Evolutionary conservation across 2,329 filamentous ascomycete genomes (phyloP).

Genomic region (Dactylellina sp.): DNA sequence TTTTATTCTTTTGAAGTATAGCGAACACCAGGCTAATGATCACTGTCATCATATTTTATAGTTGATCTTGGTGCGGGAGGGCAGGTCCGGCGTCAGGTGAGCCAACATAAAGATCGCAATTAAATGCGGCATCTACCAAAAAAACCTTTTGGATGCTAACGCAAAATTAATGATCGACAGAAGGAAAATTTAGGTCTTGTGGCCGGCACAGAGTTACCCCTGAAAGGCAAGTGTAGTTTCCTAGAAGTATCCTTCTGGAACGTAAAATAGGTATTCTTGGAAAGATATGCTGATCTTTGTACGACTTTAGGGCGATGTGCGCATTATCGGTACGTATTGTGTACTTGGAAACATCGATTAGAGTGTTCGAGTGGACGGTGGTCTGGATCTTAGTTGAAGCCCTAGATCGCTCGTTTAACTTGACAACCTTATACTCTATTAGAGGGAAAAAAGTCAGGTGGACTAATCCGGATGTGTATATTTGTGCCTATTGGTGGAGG

Average conservation of each 20-base stretch:
- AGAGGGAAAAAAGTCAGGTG: slow-evolving; percentile 39
- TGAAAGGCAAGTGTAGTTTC: slow-evolving; percentile 53
- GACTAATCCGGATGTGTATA: slow-evolving; percentile 34
- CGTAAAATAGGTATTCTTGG: slow-evolving; percentile 20
- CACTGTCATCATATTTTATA: slow-evolving; percentile 50
- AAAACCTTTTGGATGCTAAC: slow-evolving; percentile 26
- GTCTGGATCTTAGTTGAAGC: slow-evolving; percentile 51
- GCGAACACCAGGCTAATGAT: slow-evolving; percentile 43
- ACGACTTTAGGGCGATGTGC: slow-evolving; percentile 53
- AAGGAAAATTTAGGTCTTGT: slow-evolving; percentile 57
- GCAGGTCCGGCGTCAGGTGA: slow-evolving; percentile 53
- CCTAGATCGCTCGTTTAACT: slow-evolving; percentile 41
- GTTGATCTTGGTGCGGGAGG: slow-evolving; percentile 47
- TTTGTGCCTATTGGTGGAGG: slow-evolving; percentile 49
- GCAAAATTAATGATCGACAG: slow-evolving; percentile 40
- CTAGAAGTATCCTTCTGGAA: slow-evolving; percentile 37
- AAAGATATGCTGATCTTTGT: slow-evolving; percentile 40
- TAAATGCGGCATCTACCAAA: slow-evolving; percentile 44
- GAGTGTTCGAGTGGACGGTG: neutral
- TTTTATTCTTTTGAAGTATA: slow-evolving; percentile 6
- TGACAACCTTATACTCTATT: slow-evolving; percentile 20
- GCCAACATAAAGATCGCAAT: slow-evolving; percentile 42
- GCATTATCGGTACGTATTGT: slow-evolving; percentile 52
- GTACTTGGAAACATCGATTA: slow-evolving; percentile 31
- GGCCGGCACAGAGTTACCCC: slow-evolving; percentile 58